These are phyloP conservation scores for Sonneratia alba DNA, from an alignment of 345 rosid genomes.

Conservation along the genomic window DNA sequence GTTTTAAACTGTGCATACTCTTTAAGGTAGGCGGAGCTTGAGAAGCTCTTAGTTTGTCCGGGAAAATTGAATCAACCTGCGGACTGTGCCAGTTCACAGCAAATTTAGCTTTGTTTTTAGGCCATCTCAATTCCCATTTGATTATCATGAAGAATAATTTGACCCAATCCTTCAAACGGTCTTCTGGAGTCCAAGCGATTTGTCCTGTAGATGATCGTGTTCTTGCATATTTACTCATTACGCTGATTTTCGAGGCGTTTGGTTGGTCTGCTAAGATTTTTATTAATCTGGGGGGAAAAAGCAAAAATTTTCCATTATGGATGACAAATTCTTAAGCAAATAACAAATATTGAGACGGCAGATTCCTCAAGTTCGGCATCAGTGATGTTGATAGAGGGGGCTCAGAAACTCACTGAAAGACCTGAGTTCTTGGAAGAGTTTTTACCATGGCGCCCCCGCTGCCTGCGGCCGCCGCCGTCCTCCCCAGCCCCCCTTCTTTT, in stretches of 20 bases:
- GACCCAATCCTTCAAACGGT: background rate
- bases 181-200: no score
- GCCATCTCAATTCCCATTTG: background rate
- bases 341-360: background rate
- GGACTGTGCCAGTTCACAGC: background rate
- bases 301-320: background rate
- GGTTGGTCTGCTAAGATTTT: background rate
- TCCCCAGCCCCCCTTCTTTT: no score
- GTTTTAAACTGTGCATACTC: no score
- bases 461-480: no score
- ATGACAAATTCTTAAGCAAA: background rate
- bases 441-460: background rate
- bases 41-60: background rate
- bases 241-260: background rate
- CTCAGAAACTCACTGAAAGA: background rate
- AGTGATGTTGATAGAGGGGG: background rate
- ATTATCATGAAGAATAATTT: background rate
- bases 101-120: background rate
- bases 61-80: background rate
- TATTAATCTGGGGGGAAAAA: no score
- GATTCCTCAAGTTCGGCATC: background rate
- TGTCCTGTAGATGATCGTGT: no score
- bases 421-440: background rate
- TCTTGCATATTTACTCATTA: no score
- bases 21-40: no score